Percentiles rank a stretch among this genome's conserved stretches.
Evolutionary conservation across 202 grass and related monocot genomes (phyloP).

Genomic region (Cymbopogon flexuosus): DNA sequence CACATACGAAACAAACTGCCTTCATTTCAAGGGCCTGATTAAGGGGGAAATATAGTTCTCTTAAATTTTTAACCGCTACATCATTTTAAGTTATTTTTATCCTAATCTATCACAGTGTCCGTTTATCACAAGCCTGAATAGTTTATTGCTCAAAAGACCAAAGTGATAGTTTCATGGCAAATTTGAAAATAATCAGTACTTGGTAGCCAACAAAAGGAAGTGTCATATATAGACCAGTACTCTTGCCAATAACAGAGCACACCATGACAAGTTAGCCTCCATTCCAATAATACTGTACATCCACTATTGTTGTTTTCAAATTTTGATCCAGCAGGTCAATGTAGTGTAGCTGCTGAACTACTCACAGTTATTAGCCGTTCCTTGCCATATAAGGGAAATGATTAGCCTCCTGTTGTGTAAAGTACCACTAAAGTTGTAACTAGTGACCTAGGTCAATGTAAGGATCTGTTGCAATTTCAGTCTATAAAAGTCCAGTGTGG

Average conservation of each 20-base stretch:
- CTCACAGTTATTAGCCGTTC: background rate
- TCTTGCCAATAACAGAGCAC: slow-evolving; percentile 6
- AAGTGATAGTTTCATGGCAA: background rate
- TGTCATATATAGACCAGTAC: background rate
- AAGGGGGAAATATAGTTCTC: background rate
- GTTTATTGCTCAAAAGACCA: background rate
- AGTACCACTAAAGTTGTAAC: background rate
- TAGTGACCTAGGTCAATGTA: background rate
- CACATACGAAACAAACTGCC: background rate
- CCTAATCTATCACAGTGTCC: background rate
- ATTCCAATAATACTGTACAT: background rate
- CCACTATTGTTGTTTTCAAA: background rate
- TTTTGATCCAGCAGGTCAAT: background rate
- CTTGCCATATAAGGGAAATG: slow-evolving; percentile 14
- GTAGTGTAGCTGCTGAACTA: background rate
- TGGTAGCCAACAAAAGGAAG: background rate
- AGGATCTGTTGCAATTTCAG: background rate
- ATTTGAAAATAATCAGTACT: background rate
- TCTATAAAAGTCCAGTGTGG: background rate
- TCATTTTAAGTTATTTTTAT: background rate
- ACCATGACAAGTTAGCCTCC: background rate
- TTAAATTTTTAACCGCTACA: background rate
- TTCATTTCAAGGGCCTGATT: background rate
- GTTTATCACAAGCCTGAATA: background rate
- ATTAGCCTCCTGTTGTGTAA: background rate